These are phyloP conservation scores for Lachnellula occidentalis DNA, from an alignment of 2,329 filamentous ascomycete genomes.

Conservation along the genomic window DNA sequence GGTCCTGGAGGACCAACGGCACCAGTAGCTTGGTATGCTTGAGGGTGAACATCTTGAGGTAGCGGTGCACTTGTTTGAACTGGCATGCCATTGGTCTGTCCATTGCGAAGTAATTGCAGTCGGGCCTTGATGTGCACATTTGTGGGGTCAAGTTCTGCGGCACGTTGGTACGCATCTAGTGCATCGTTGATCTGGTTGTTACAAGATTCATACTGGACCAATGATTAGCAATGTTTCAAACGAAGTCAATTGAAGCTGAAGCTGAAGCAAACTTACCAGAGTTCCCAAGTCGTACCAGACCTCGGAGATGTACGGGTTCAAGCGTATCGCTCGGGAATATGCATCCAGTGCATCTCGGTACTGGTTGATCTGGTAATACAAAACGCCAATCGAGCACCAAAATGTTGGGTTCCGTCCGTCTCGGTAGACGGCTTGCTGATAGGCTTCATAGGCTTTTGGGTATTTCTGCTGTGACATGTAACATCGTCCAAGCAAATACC, in stretches of 20 bases:
- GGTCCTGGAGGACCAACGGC: slow-evolving; percentile 80
- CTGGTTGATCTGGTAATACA: slow-evolving; percentile 99
- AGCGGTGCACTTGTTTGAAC: slow-evolving; percentile 74
- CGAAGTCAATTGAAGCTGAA: slow-evolving; percentile 14
- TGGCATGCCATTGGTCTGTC: slow-evolving; percentile 64
- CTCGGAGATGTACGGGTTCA: slow-evolving; percentile 98
- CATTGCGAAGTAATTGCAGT: slow-evolving; percentile 80
- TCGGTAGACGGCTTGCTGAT: slow-evolving; percentile 97
- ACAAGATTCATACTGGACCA: slow-evolving; percentile 81
- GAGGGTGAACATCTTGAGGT: slow-evolving; percentile 92
- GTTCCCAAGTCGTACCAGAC: slow-evolving; percentile 99
- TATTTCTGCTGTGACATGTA: slow-evolving; percentile 99
- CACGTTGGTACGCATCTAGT: slow-evolving; percentile 89
- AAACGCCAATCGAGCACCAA: slow-evolving; percentile 98
- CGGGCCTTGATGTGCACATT: slow-evolving; percentile 97
- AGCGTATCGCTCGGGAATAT: slow-evolving; percentile 89
- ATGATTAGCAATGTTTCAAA: slow-evolving; percentile 22
- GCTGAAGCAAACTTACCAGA: slow-evolving; percentile 57
- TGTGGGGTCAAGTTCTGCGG: slow-evolving; percentile 84
- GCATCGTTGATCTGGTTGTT: slow-evolving; percentile 98
- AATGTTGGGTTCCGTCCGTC: slow-evolving; percentile 97
- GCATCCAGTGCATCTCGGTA: slow-evolving; percentile 97
- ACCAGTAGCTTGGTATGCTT: slow-evolving; percentile 80
- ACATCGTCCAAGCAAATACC: slow-evolving; percentile 94
- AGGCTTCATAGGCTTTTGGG: slow-evolving; percentile 95